Base-by-base conservation (phyloP, 495 filamentous ascomycete genomes). In the Penicillium manginii region DNA sequence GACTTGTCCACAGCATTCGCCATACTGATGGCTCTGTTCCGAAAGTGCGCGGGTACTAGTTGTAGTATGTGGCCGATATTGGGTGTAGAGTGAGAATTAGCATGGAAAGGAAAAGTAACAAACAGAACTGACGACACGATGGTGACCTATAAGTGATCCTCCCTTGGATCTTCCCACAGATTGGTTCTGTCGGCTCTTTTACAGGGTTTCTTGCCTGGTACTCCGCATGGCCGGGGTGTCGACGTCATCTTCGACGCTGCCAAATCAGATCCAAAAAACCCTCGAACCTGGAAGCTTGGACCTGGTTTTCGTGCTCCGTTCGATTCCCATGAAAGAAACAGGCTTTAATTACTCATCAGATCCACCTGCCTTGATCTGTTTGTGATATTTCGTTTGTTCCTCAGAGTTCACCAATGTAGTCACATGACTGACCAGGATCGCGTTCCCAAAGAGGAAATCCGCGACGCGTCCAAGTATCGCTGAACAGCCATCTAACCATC, bases 381-480 rank as follows among this genome's bases (percentile, higher is more conserved):
- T 29, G 26, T 8, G 26, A 29, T 29, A 1, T 29, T 37, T 37
- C 15, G 35, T n/a, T 37, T 37, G 35, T 15, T 29, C 6, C 11
- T 37, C 14, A n/a, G 2, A n/a, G 40, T 19, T 11, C 26, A 21
- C 21, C 4, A 10, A 5, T 10, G 50, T 40, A 32, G 52, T 70
- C 59, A 52, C 65, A 61, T 62, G 59, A 61, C 58, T 31, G 22
- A 21, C 15, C 18, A 22, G n/a, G 22, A 47, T 49, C 50, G 54
- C 61, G 62, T 64, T 66, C 62, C 65, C 43, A 58, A 65, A 65
- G 26, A 47, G 67, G 67, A 61, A 59, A 58, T 45, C 49, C 49
- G 49, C 52, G 59, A 57, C 67, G 67, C 65, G 67, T 64, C 45
- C 19, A 10, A 31, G 18, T 21, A 37, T 29, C 33, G 12, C 42